These are phyloP conservation scores for Candida alai DNA, from an alignment of 805 yeast species.

Conservation along the genomic window DNA sequence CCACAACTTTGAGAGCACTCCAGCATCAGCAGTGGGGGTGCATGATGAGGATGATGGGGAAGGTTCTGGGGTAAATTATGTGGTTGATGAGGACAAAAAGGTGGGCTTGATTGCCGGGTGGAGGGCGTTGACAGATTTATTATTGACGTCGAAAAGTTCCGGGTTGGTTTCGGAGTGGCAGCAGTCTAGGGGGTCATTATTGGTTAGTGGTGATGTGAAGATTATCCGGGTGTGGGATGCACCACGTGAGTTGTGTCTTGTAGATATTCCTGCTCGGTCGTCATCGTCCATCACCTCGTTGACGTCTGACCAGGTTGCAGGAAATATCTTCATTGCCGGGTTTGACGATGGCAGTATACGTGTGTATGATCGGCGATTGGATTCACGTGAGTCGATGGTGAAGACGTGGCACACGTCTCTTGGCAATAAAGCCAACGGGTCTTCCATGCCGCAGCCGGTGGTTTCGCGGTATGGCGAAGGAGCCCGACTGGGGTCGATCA, in stretches of 20 bases:
- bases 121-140: slow-evolving; percentile 87
- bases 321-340: slow-evolving; percentile 85
- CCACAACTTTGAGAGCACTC: slow-evolving; percentile 35
- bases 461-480: background rate
- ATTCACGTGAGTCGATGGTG: slow-evolving; percentile 81
- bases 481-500: slow-evolving; percentile 44
- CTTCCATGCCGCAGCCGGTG: background rate
- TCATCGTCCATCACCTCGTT: slow-evolving; percentile 83
- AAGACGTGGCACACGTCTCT: slow-evolving; percentile 63
- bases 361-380: slow-evolving; percentile 86
- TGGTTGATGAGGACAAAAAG: slow-evolving; percentile 24
- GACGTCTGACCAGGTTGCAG: slow-evolving; percentile 94
- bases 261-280: slow-evolving; percentile 88
- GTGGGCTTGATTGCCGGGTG: slow-evolving; percentile 77
- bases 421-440: slow-evolving; percentile 1
- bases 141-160: slow-evolving; percentile 74
- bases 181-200: slow-evolving; percentile 84
- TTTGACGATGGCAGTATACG: slow-evolving; percentile 87
- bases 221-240: slow-evolving; percentile 96
- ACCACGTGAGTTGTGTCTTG: slow-evolving; percentile 80
- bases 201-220: slow-evolving; percentile 93
- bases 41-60: slow-evolving; percentile 20
- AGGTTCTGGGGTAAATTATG: too few relatives aligned
- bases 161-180: slow-evolving; percentile 95
- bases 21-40: background rate